These are phyloP conservation scores for Clarkia xantiana DNA, from an alignment of 345 rosid genomes.

Conservation along the genomic window DNA sequence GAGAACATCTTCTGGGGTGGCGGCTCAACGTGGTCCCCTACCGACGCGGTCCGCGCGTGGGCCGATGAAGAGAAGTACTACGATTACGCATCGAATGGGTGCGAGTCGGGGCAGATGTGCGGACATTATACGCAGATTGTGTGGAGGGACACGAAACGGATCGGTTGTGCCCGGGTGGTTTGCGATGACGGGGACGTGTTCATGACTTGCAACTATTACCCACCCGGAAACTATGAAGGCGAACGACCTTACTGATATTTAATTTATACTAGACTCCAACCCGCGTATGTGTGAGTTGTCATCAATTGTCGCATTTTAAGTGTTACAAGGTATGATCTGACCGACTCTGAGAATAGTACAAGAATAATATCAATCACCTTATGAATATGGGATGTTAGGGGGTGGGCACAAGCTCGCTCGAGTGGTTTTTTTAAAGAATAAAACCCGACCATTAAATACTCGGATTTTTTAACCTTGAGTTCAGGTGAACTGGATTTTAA, in stretches of 20 bases:
- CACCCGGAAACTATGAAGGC: constrained; percentile 73
- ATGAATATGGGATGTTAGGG: no score
- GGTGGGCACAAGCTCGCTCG: no score
- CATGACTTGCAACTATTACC: constrained; percentile 88
- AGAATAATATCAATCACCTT: no score
- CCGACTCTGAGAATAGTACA: no score
- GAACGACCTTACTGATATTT: constrained; percentile 48
- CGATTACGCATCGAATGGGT: constrained; percentile 33
- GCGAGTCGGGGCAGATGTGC: constrained; percentile 52
- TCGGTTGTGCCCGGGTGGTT: constrained; percentile 69
- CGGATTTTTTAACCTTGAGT: no score
- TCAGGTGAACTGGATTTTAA: no score
- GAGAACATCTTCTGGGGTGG: constrained; percentile 82
- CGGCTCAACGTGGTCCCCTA: constrained; percentile 47
- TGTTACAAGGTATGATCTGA: no score
- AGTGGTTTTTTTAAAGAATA: no score
- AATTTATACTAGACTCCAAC: no score
- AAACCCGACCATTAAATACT: no score
- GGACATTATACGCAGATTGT: constrained; percentile 85
- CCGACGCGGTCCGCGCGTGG: constrained; percentile 59
- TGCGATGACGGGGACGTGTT: constrained; percentile 71
- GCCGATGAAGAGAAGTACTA: constrained; percentile 65
- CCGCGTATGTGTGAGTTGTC: no score
- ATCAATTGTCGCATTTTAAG: no score
- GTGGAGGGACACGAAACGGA: constrained; percentile 49